A percentile compares a stretch with the other conserved stretches of the same genome.
Evolutionary conservation across 176 grass and related monocot species (phyloP).

Genomic region (Aegilops speltoides): DNA sequence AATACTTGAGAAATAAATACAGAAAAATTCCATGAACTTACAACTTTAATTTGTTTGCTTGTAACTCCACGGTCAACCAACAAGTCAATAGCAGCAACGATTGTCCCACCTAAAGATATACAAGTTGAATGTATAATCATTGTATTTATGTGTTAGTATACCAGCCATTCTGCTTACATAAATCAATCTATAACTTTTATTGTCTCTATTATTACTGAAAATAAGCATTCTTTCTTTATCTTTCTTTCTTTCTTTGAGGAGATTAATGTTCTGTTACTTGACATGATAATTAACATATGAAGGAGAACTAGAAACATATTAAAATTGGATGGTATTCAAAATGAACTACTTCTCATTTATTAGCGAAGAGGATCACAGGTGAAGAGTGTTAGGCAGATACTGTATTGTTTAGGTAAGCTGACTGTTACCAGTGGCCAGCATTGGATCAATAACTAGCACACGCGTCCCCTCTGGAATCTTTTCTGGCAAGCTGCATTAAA

Average conservation of each 20-base stretch:
- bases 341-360: neutral
- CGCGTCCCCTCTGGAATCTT: constrained; percentile 76
- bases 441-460: constrained; percentile 88
- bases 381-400: constrained; percentile 1
- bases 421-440: constrained; percentile 87
- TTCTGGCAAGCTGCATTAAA: constrained; percentile 80
- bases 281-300: constrained; percentile 9
- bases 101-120: constrained; percentile 86
- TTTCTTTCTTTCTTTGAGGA: neutral
- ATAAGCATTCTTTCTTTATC: too few relatives aligned
- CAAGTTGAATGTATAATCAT: constrained; percentile 8
- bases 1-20: neutral
- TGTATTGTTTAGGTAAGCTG: constrained; percentile 12
- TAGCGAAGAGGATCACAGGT: neutral
- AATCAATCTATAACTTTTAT: constrained; percentile 2
- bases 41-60: constrained; percentile 91
- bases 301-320: neutral
- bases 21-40: constrained; percentile 39
- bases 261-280: neutral
- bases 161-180: constrained; percentile 4
- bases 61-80: constrained; percentile 79
- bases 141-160: constrained; percentile 13
- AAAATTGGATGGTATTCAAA: neutral
- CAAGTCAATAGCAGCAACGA: constrained; percentile 87
- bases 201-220: neutral